Conservation (phyloP, 305 asterid species). For the Fraxinus baroniana region DNA sequence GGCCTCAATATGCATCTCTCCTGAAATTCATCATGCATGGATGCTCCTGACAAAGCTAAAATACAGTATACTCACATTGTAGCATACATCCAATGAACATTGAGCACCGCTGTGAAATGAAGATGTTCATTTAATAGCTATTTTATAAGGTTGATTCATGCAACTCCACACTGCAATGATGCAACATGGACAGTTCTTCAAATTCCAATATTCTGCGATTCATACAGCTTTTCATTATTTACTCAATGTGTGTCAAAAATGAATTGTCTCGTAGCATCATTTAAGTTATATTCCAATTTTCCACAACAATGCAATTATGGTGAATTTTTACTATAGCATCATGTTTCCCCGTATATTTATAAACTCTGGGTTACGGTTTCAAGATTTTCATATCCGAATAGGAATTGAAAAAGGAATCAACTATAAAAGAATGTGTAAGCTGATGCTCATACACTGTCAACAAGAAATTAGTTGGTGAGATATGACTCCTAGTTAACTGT, state of each 20-base stretch:
- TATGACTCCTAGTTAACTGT: not conserved
- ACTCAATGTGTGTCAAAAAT: not conserved
- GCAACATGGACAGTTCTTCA: not conserved
- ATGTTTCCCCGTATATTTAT: not conserved
- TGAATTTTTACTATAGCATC: not conserved
- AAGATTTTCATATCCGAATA: not conserved
- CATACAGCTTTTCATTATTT: not conserved
- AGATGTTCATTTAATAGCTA: not conserved
- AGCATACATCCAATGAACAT: not conserved
- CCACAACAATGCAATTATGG: not conserved
- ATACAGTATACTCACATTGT: not conserved
- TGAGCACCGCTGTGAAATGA: not conserved
- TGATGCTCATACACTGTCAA: not conserved
- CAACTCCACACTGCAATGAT: not conserved
- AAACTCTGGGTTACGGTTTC: not conserved
- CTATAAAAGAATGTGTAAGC: not conserved
- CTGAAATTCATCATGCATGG: conserved; percentile 11
- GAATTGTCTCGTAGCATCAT: not conserved
- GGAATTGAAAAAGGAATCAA: not conserved
- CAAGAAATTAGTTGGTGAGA: not conserved
- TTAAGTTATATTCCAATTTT: not conserved
- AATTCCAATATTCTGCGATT: not conserved
- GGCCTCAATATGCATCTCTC: not conserved
- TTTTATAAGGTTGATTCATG: not conserved
- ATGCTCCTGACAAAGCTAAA: not conserved